phyloP scores from a whole-genome alignment of 2,329 filamentous ascomycete genomes.

The Cladophialophora chaetospira region DNA sequence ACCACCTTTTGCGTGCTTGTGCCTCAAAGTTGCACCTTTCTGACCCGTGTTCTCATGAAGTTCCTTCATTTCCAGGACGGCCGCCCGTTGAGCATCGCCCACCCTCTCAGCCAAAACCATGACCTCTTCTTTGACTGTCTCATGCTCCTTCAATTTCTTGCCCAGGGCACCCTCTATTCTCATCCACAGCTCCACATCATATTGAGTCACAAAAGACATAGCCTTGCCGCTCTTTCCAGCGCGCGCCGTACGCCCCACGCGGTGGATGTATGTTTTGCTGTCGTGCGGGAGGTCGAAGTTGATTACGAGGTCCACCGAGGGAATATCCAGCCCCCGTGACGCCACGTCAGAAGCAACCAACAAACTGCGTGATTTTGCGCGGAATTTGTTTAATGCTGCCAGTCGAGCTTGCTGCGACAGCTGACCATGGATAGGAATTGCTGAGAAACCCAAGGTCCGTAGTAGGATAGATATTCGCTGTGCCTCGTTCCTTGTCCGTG shows the following conservation, averaged over 20 bases:
- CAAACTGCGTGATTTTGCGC: constrained; percentile 75
- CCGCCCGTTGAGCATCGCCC: constrained; percentile 77
- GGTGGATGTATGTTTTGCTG: constrained; percentile 87
- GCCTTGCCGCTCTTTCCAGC: constrained; percentile 83
- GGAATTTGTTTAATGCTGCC: constrained; percentile 88
- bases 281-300: constrained; percentile 84
- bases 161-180: constrained; percentile 82
- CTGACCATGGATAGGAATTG: constrained; percentile 90
- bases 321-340: constrained; percentile 86
- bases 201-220: constrained; percentile 80
- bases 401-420: constrained; percentile 84
- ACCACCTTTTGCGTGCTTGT: constrained; percentile 47
- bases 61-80: constrained; percentile 78
- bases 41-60: constrained; percentile 62
- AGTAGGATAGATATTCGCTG: constrained; percentile 83
- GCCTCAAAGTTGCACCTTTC: constrained; percentile 44
- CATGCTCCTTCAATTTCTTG: constrained; percentile 71
- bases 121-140: constrained; percentile 75
- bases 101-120: constrained; percentile 77
- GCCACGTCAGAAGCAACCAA: constrained; percentile 91
- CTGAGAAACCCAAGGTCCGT: constrained; percentile 80
- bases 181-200: constrained; percentile 78
- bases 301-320: constrained; percentile 78
- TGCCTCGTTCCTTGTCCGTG: constrained; percentile 86
- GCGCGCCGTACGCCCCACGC: constrained; percentile 82